Base-by-base conservation (phyloP, 1,139 yeast species). In the Wickerhamomyces sp. region DNA sequence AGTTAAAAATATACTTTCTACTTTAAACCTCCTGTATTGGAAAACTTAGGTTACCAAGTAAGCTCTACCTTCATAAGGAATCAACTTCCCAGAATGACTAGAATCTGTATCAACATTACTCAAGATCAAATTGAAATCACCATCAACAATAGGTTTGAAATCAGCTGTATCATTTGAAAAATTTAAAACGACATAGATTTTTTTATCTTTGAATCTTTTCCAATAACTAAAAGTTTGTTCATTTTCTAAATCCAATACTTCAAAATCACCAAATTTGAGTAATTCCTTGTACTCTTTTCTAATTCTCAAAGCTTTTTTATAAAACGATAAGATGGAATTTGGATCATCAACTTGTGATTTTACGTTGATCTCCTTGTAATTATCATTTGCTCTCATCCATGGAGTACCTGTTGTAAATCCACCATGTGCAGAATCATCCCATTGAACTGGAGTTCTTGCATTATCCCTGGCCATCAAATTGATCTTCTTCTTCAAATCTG, bases 361-460 rank as follows among this genome's bases (percentile, higher is more conserved):
- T 26, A 65, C 79, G 46, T 76, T 75, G 48, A 72, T 61, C 30
- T 65, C 67, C 41, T 55, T 58, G 55, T 69, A 74, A 46, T 70
- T 68, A 37, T 70, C 75, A 46, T 71, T 70, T 41, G 71, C 69
- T 41, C 66, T 59, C 55, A 69, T 73, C 82, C 83, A 76, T 18
- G 82, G 79, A 41, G 57, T 57, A 21, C 59, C 70, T 3, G 64
- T 55, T 12, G 77, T 55, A 53, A 75, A 75, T 0, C 82, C 81
- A 23, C 62, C 77, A 42, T 64, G 49, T 11, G 51, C 59, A 3
- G 63, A 49, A 31, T 52, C 51, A 41, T 67, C 69, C 82, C 82
- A 75, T 51, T 73, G 81, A 44, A 75, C 71, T 22, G 82, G 82
- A 7, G 78, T 64, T 52, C 82, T 64, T 6, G 78, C 70, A 46